Evolutionary conservation across 192 early-diverging fungal species (phyloP).

Genomic region (Fimicolochytrium jonesii): DNA sequence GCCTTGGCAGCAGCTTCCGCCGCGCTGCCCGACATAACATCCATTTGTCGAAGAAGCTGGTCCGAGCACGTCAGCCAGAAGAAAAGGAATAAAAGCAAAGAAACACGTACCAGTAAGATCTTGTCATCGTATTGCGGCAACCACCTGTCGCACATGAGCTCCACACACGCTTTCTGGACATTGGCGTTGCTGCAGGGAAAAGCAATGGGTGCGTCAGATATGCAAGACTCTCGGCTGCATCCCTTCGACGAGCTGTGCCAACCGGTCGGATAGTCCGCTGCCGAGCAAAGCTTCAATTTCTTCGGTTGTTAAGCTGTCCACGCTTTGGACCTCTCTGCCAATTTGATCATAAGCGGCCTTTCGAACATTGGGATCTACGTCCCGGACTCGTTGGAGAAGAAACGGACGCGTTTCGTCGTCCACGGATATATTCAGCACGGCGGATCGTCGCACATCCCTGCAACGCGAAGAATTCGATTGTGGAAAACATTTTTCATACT

Average conservation of each 20-base stretch:
- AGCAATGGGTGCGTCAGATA: background rate
- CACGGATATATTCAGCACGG: slow-evolving; percentile 71
- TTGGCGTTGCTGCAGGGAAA: slow-evolving; percentile 66
- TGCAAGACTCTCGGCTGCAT: background rate
- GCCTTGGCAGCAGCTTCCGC: slow-evolving; percentile 11
- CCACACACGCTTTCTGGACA: slow-evolving; percentile 70
- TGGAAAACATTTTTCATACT: no score
- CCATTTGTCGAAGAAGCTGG: slow-evolving; percentile 16
- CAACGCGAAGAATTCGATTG: no score
- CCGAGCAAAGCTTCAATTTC: slow-evolving; percentile 68
- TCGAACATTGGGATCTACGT: slow-evolving; percentile 71
- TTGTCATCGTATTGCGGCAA: slow-evolving; percentile 11
- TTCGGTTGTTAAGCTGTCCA: slow-evolving; percentile 61
- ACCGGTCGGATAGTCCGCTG: slow-evolving; percentile 79
- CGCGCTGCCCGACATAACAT: slow-evolving; percentile 11
- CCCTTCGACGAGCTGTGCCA: background rate
- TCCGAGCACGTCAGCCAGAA: background rate
- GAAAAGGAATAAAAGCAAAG: background rate
- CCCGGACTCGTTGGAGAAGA: slow-evolving; percentile 72
- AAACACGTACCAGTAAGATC: background rate
- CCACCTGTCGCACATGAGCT: slow-evolving; percentile 45
- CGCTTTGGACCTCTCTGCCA: slow-evolving; percentile 64
- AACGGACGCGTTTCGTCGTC: slow-evolving; percentile 56
- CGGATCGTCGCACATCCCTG: slow-evolving; percentile 80
- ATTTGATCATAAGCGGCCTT: slow-evolving; percentile 66